Base-by-base conservation (phyloP, 2,329 filamentous ascomycete species). In the Neofusicoccum umdonicola region DNA sequence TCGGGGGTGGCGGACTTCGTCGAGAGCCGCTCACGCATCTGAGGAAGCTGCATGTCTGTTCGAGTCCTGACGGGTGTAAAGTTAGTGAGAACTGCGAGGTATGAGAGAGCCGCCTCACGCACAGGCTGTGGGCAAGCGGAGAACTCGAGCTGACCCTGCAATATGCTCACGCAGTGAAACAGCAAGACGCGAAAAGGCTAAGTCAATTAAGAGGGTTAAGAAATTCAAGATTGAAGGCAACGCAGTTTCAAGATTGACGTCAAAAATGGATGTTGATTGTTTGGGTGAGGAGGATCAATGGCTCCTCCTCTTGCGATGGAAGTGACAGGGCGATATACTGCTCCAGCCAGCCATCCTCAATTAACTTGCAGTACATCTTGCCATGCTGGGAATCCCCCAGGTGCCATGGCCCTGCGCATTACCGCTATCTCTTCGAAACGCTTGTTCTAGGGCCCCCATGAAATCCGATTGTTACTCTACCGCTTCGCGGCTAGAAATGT, bases 381-480 rank as follows among this genome's bases (percentile, higher is more conserved):
- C 56, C 31, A 11, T 60, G 56, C 42, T 31, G 22, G n/a, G 37
- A n/a, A 47, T 17, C 15, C 37, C 56, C 37, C 42, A n/a, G 4
- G 17, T 8, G n/a, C 12, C 6, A 27, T 37, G 42, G 56, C 27
- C 34, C 41, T 22, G 56, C 42, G 44, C n/a, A 47, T 47, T 35
- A 17, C 27, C 27, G 42, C 56, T n/a, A 60, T 60, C 56, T 60
- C 56, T 60, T 31, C 56, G 56, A 60, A 47, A 60, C 56, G 42
- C 42, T 15, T 37, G 31, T n/a, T 37, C 42, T n/a, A 35, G 31
- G 56, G 56, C n/a, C 17, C 42, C 56, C 56, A 35, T 35, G 56
- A n/a, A 22, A 35, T 47, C 56, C 56, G 15, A 11, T 44, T 22
- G 37, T 47, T 60, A 15, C 42, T 60, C 56, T 47, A 31, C 56